Evolutionary conservation across 2,329 filamentous ascomycete genomes (phyloP).

Genomic region (Penicillium sp.): DNA sequence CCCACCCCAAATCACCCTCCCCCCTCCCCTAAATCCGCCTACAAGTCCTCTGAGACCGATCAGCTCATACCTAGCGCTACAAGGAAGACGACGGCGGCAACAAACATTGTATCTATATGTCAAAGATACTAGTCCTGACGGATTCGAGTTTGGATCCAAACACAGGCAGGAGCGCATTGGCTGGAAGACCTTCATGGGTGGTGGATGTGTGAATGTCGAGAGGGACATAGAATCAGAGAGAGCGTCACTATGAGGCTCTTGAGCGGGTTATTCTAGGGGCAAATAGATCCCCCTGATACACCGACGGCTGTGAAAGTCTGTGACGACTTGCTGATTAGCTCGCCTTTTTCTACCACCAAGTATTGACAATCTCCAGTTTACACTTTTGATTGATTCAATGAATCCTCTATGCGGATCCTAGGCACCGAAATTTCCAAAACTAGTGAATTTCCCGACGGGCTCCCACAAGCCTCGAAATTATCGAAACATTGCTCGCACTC

Average conservation of each 20-base stretch:
- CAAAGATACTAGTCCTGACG: neutral
- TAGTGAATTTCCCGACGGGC: neutral
- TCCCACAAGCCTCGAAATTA: neutral
- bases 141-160: slow-evolving; percentile 1
- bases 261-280: too few relatives aligned
- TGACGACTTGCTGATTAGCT: too few relatives aligned
- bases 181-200: neutral
- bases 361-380: too few relatives aligned
- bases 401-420: neutral
- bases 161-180: neutral
- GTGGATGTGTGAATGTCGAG: neutral
- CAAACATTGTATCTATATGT: neutral
- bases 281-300: too few relatives aligned
- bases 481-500: slow-evolving; percentile 33
- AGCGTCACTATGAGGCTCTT: neutral
- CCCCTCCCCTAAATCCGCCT: slow-evolving; percentile 23
- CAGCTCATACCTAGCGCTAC: neutral
- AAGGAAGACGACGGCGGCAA: neutral
- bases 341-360: too few relatives aligned
- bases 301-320: too few relatives aligned
- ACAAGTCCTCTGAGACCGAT: neutral
- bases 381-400: too few relatives aligned
- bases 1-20: too few relatives aligned
- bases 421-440: neutral
- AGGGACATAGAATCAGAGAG: neutral